These are phyloP conservation scores for Ilyonectria robusta DNA, from an alignment of 2,329 filamentous ascomycete genomes.

Conservation along the genomic window DNA sequence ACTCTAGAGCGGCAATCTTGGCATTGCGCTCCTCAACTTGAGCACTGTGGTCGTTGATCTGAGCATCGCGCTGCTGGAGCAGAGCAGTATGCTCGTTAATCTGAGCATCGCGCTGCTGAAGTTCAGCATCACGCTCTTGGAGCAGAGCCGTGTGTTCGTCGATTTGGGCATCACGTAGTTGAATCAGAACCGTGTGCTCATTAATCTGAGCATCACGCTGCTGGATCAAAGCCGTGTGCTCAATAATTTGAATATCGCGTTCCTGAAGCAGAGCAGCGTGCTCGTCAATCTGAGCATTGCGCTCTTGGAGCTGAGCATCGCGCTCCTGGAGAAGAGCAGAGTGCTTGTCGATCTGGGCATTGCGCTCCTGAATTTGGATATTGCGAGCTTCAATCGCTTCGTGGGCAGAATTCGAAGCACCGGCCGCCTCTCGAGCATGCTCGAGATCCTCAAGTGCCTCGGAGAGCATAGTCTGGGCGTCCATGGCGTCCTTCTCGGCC, in stretches of 20 bases:
- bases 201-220: conserved; percentile 44
- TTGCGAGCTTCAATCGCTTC: conserved; percentile 53
- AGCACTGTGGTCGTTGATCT: conserved; percentile 51
- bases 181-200: conserved; percentile 54
- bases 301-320: conserved; percentile 40
- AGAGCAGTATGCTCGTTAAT: conserved; percentile 38
- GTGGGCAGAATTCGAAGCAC: conserved; percentile 43
- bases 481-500: conserved; percentile 56
- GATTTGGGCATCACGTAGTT: conserved; percentile 27
- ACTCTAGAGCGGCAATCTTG: conserved; percentile 60
- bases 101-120: conserved; percentile 25
- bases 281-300: conserved; percentile 36
- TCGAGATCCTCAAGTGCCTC: conserved; percentile 65
- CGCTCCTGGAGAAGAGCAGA: conserved; percentile 40
- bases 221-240: conserved; percentile 53
- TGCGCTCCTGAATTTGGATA: conserved; percentile 52
- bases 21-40: conserved; percentile 56
- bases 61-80: conserved; percentile 44
- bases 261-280: conserved; percentile 39
- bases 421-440: conserved; percentile 46
- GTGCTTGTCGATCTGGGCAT: conserved; percentile 23
- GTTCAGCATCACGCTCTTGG: conserved; percentile 34
- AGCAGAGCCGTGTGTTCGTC: conserved; percentile 14
- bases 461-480: conserved; percentile 64
- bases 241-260: conserved; percentile 36